These are phyloP conservation scores for Leptographium procerum DNA, from an alignment of 2,329 filamentous ascomycete species.

Conservation along the genomic window DNA sequence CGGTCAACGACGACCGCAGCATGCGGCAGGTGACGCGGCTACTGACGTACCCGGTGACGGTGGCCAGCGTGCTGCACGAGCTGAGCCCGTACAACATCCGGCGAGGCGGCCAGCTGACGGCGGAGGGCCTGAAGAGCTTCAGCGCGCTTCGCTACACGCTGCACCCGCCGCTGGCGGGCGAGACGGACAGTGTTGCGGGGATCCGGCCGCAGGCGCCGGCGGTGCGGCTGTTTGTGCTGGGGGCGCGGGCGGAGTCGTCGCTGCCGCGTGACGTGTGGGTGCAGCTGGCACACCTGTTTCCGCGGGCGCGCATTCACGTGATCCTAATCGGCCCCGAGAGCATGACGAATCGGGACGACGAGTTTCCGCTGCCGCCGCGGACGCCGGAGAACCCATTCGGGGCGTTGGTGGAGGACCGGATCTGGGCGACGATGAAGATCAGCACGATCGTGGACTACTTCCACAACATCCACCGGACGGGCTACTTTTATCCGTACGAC, in stretches of 20 bases:
- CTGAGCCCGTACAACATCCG: slow-evolving; percentile 83
- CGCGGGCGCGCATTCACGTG: slow-evolving; percentile 78
- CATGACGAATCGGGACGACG: slow-evolving; percentile 86
- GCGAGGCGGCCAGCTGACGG: slow-evolving; percentile 62
- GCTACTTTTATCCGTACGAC: slow-evolving; percentile 87
- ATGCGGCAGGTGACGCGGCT: slow-evolving; percentile 90
- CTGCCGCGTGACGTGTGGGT: slow-evolving; percentile 89
- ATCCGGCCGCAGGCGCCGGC: slow-evolving; percentile 76
- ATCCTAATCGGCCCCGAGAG: slow-evolving; percentile 93
- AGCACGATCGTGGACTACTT: slow-evolving; percentile 97
- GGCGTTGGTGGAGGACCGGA: slow-evolving; percentile 82
- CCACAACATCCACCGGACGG: slow-evolving; percentile 85
- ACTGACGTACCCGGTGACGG: slow-evolving; percentile 84
- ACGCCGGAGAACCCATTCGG: slow-evolving; percentile 85
- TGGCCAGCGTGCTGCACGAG: slow-evolving; percentile 87
- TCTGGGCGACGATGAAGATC: slow-evolving; percentile 87
- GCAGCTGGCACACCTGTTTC: slow-evolving; percentile 89
- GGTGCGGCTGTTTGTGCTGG: slow-evolving; percentile 83
- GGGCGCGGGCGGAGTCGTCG: slow-evolving; percentile 93
- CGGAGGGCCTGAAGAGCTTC: slow-evolving; percentile 86
- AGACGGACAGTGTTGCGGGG: slow-evolving; percentile 62
- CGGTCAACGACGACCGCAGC: slow-evolving; percentile 79
- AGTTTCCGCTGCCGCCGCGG: slow-evolving; percentile 81
- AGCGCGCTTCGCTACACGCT: slow-evolving; percentile 87
- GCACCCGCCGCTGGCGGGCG: slow-evolving; percentile 73